Conservation (phyloP, 2,329 filamentous ascomycete species). For the Hymenoscyphus fructigenus region DNA sequence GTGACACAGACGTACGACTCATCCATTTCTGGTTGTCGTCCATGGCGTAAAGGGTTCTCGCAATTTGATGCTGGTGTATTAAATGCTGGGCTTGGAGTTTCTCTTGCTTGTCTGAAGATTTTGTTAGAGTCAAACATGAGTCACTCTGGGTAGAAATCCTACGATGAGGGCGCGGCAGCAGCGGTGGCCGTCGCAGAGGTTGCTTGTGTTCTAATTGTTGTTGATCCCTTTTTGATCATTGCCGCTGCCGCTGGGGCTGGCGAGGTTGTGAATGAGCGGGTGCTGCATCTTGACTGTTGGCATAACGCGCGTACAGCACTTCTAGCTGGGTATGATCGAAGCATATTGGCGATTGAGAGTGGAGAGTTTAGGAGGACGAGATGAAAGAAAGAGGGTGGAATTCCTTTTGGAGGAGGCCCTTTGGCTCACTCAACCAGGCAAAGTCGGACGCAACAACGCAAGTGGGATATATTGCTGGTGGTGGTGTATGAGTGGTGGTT, state of each 20-base stretch:
- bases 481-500: not conserved
- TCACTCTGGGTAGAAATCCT: slow-evolving; percentile 19
- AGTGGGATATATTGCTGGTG: not conserved
- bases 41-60: slow-evolving; percentile 61
- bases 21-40: slow-evolving; percentile 65
- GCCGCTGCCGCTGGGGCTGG: slow-evolving; percentile 37
- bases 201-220: slow-evolving; percentile 48
- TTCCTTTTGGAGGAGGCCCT: not conserved
- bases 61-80: slow-evolving; percentile 46
- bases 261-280: slow-evolving; percentile 45
- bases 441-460: not conserved
- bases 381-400: slow-evolving; percentile 1
- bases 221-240: slow-evolving; percentile 40
- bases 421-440: not conserved
- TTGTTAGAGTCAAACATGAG: slow-evolving; percentile 31
- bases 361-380: not conserved
- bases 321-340: slow-evolving; percentile 50
- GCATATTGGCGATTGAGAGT: slow-evolving; percentile 39
- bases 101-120: slow-evolving; percentile 51
- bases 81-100: slow-evolving; percentile 63
- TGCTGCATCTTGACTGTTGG: slow-evolving; percentile 27
- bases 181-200: slow-evolving; percentile 49
- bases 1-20: slow-evolving; percentile 65
- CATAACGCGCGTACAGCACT: slow-evolving; percentile 47
- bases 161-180: slow-evolving; percentile 29